Base-by-base conservation (phyloP, 164 flowering plant genomes). In the Berberis thunbergii region DNA sequence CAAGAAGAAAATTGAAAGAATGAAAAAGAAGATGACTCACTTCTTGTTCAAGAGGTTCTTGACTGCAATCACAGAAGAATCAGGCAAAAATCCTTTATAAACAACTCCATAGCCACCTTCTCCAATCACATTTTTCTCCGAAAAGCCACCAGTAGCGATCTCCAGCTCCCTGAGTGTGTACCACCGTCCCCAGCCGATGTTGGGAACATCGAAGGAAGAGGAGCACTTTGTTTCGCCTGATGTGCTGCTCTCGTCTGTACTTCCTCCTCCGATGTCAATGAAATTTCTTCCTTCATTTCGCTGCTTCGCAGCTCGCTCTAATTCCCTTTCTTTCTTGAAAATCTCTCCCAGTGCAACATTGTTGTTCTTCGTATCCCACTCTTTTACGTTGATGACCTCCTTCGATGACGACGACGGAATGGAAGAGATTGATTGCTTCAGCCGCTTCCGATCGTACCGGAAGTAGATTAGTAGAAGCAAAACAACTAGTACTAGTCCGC, bases 41-140 rank as follows among this genome's bases (percentile, higher is more conserved):
- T 86, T 92, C 70, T 87, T 89, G 70, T 87, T 87, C 4, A 84
- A 78, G 45, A 92, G 89, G 64, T 83, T 84, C 68, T 92, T 92
- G 11, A 92, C 91, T 5, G 96, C 98, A 42, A 89, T 85, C 0
- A 86, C 81, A 52, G 95, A 84, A 4, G 79, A 81, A 66, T 87
- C 95, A 3, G 55, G 70, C 76, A 87, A 65, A 50, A 79, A 80
- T 3, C 91, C 96, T 73, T 82, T 77, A 69, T 80, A 92, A 26
- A 92, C 98, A 49, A 89, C 50, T 2, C 98, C 98, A 64, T 89
- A 89, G 0, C 98, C 98, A 62, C 98, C 98, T 80, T 92, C 95
- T 43, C 98, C 98, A 60, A 92, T 76, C 80, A 89, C 87, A 76
- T 86, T 87, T 77, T 77, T 86, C 0, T 60, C 78, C 0, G 74